These are phyloP conservation scores for Houttuynia cordata DNA, from an alignment of 164 flowering plant genomes.

Conservation along the genomic window DNA sequence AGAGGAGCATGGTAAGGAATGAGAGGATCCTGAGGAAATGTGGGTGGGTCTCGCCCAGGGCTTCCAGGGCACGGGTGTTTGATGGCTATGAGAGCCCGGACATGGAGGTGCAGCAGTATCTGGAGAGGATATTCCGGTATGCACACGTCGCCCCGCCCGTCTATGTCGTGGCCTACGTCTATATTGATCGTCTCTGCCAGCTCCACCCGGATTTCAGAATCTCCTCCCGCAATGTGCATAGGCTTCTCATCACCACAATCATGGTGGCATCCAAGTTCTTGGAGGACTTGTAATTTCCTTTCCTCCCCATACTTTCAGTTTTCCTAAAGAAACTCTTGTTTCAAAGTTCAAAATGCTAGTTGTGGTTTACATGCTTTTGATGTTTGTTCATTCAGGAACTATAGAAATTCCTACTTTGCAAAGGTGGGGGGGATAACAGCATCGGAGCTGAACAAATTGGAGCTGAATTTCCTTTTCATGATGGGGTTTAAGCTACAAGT, in stretches of 20 bases:
- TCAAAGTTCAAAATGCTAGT: no score
- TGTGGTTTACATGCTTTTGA: not conserved
- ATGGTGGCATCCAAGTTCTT: constrained; percentile 93
- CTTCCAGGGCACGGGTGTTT: constrained; percentile 25
- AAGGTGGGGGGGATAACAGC: constrained; percentile 79
- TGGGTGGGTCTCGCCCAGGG: constrained; percentile 15
- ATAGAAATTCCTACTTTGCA: constrained; percentile 81
- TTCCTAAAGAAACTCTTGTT: no score
- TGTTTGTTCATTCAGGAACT: constrained; percentile 46
- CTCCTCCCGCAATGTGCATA: constrained; percentile 55
- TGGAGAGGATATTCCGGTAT: constrained; percentile 78
- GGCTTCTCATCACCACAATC: constrained; percentile 77
- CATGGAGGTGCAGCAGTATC: constrained; percentile 57
- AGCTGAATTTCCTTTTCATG: constrained; percentile 65
- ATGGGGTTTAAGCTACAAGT: constrained; percentile 83
- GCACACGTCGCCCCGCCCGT: constrained; percentile 63
- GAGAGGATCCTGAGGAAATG: constrained; percentile 36
- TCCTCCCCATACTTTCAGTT: no score
- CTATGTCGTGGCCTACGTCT: constrained; percentile 76
- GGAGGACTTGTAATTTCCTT: constrained; percentile 70
- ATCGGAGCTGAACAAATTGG: constrained; percentile 58
- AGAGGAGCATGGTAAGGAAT: constrained; percentile 63
- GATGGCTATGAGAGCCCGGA: constrained; percentile 52
- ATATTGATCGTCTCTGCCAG: constrained; percentile 78
- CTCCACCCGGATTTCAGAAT: constrained; percentile 52